Evolutionary conservation across 2,329 filamentous ascomycete species (phyloP).

Genomic region (Achaetomium macrosporum): DNA sequence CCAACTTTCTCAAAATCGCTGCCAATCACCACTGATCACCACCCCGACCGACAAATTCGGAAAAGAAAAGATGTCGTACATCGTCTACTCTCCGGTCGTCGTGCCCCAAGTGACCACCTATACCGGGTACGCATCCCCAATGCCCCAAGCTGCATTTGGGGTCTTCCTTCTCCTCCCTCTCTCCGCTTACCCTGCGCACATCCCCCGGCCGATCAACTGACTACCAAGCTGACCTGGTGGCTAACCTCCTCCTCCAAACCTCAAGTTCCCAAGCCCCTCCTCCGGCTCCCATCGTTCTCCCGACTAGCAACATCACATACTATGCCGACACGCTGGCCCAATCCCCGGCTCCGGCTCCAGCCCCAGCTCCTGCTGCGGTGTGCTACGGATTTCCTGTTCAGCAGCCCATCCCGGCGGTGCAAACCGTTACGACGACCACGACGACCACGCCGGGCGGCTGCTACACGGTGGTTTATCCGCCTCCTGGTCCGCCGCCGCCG

Average conservation of each 20-base stretch:
- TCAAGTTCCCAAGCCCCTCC: neutral
- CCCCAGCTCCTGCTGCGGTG: neutral
- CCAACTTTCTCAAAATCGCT: neutral
- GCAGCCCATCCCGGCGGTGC: too few relatives aligned
- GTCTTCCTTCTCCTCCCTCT: neutral
- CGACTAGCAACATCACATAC: conserved; percentile 1
- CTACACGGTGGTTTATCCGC: neutral
- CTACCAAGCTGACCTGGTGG: neutral
- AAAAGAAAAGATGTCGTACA: conserved; percentile 2
- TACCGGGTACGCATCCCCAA: conserved; percentile 2
- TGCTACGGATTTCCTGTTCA: neutral
- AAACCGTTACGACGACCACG: neutral
- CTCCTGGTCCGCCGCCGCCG: neutral
- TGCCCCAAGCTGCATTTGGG: neutral
- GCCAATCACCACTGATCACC: neutral
- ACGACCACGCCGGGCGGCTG: neutral
- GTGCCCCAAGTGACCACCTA: conserved; percentile 11
- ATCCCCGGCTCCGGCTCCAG: neutral
- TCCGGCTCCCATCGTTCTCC: neutral
- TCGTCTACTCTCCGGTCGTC: conserved; percentile 5
- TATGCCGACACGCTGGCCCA: neutral
- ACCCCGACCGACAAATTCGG: neutral
- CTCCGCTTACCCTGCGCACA: neutral
- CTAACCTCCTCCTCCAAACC: neutral
- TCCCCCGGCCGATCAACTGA: neutral